Conservation (phyloP, 2,329 filamentous ascomycete species). For the Periconia macrospinosa region DNA sequence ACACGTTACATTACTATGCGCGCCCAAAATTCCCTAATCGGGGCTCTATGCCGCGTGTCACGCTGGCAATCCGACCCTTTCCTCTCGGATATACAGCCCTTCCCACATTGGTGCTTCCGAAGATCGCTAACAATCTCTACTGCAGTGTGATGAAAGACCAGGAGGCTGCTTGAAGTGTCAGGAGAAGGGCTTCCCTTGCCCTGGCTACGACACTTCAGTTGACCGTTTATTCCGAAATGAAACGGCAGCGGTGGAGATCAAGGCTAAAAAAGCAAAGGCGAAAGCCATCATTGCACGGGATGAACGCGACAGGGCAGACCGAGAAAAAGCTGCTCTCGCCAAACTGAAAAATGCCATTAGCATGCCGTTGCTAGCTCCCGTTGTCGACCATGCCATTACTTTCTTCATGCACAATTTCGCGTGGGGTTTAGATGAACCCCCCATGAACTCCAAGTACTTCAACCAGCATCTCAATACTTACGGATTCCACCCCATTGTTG, state of each 20-base stretch:
- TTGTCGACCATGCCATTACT: constrained; percentile 35
- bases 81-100: not conserved
- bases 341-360: constrained; percentile 14
- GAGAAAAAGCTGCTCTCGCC: constrained; percentile 1
- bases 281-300: constrained; percentile 33
- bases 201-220: constrained; percentile 32
- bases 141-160: constrained; percentile 34
- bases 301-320: constrained; percentile 4
- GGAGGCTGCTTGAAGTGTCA: constrained; percentile 31
- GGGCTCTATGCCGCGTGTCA: too few species aligned
- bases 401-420: constrained; percentile 37
- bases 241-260: constrained; percentile 27
- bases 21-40: too few species aligned
- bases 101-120: not conserved
- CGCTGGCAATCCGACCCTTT: too few species aligned
- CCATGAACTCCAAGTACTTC: constrained; percentile 24
- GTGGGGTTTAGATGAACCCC: constrained; percentile 30
- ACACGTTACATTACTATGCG: too few species aligned
- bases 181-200: constrained; percentile 25
- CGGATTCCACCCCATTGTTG: constrained; percentile 36
- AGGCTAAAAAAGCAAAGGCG: constrained; percentile 31
- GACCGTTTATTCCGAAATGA: constrained; percentile 38
- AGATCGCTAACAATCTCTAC: not conserved
- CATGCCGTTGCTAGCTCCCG: constrained; percentile 17
- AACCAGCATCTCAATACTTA: constrained; percentile 28